These are phyloP conservation scores for Cercospora berteroae DNA, from an alignment of 2,329 filamentous ascomycete species.

Conservation along the genomic window DNA sequence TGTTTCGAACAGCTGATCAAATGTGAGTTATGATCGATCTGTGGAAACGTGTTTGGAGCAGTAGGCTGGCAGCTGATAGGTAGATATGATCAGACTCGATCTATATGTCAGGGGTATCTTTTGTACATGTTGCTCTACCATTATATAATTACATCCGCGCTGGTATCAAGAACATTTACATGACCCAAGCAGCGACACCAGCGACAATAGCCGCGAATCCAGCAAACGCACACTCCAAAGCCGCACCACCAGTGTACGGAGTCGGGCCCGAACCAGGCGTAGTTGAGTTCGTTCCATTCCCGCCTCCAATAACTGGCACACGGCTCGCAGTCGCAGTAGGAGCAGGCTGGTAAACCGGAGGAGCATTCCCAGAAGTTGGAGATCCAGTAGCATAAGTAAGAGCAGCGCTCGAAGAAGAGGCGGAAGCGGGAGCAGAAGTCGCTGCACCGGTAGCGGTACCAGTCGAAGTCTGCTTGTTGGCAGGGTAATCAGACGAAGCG, in stretches of 20 bases:
- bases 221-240: neutral
- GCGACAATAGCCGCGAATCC: conserved; percentile 8
- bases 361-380: neutral
- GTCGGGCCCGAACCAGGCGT: neutral
- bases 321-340: neutral
- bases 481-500: neutral
- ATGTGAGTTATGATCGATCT: no score
- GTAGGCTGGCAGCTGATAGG: no score
- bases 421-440: neutral
- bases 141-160: neutral
- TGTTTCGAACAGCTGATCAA: no score
- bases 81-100: no score
- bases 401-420: neutral
- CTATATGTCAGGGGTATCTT: no score
- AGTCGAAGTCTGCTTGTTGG: neutral
- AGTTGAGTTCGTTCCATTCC: neutral
- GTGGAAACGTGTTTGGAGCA: no score
- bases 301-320: neutral
- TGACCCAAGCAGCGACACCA: conserved; percentile 12
- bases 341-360: neutral
- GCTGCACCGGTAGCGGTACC: neutral
- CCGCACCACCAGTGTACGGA: conserved; percentile 7
- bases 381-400: neutral
- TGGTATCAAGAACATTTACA: neutral
- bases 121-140: neutral